Evolutionary conservation across 306 rosid genomes (phyloP), one percentile per base, ranked within the genome.

Genomic region (Malus sieversii): DNA sequence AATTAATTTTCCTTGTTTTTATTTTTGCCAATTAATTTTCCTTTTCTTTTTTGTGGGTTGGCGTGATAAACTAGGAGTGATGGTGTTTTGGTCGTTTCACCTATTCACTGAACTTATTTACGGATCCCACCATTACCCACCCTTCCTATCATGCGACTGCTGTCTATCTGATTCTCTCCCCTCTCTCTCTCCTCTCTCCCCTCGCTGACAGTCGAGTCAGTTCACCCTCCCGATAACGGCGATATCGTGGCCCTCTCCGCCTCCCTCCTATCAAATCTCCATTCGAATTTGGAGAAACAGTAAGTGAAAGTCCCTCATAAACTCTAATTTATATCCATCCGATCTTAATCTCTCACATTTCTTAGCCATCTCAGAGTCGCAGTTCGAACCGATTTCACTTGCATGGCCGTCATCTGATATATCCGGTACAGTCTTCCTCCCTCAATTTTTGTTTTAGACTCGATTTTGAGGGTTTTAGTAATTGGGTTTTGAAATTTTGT

Each of bases 221-320:
- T 86, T 80, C 79, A 66, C 45, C 89, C 65, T 78, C 83, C 82
- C 65, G 60, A 45, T 66, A 45, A 74, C 68, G 77, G 78, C 75
- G 85, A 78, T 72, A 71, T 74, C 82, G 82, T 79, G 86, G 80
- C 71, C 86, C 77, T 55, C 82, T 64, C 71, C 19, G 77, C 80
- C 65, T 52, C 78, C 35, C 75, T 81, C 72, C 61, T 73, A 77
- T 19, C 79, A n/a, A 77, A 77, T n/a, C 68, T 66, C 65, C 40
- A 33, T 25, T 75, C 75, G 30, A 64, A 44, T 55, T 68, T 5
- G 16, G 20, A 44, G 1, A 12, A 19, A 10, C 23, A n/a, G 23
- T 5, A 10, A 53, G 61, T 6, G 16, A 30, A 63, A 25, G 53
- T n/a, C 60, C 40, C 77, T 33, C 60, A 78, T 58, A 84, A 90